These are phyloP conservation scores for Aspergillus proliferans DNA, from an alignment of 2,329 filamentous ascomycete genomes.

Conservation along the genomic window DNA sequence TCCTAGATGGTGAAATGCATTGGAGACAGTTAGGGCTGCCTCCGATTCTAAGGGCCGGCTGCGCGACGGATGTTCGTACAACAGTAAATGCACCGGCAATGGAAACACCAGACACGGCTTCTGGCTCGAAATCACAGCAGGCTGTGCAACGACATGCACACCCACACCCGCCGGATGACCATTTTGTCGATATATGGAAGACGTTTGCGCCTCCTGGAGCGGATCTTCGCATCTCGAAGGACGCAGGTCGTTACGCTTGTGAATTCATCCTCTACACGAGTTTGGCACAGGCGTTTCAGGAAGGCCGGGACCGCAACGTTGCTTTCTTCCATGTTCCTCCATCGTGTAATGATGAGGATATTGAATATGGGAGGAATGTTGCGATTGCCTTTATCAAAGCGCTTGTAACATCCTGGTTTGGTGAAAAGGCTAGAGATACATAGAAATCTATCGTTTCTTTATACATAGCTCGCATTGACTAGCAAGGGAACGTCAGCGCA, in stretches of 20 bases:
- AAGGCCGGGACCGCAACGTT: conserved; percentile 40
- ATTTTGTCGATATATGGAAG: conserved; percentile 31
- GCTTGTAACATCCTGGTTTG: conserved; percentile 37
- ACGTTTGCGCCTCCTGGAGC: conserved; percentile 22
- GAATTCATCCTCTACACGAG: conserved; percentile 73
- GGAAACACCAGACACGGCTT: conserved; percentile 1
- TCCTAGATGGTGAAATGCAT: conserved; percentile 43
- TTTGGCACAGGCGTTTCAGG: conserved; percentile 41
- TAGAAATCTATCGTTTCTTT: too few species aligned
- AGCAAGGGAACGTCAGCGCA: too few species aligned
- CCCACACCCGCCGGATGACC: conserved; percentile 27
- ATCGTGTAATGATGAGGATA: conserved; percentile 45
- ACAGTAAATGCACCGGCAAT: conserved; percentile 3
- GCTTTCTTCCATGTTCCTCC: conserved; percentile 69
- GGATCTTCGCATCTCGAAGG: conserved; percentile 55
- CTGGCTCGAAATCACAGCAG: background rate
- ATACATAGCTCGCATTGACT: too few species aligned
- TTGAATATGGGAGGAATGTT: conserved; percentile 35
- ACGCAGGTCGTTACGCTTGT: conserved; percentile 68
- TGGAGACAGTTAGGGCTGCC: conserved; percentile 47
- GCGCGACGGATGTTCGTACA: conserved; percentile 1
- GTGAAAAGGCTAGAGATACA: conserved; percentile 10
- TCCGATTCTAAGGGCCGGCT: conserved; percentile 50
- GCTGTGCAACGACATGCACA: conserved; percentile 2
- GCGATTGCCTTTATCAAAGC: conserved; percentile 39